Evolutionary conservation across 768 basidiomycete genomes (phyloP).

Genomic region (Naganishia onofrii): DNA sequence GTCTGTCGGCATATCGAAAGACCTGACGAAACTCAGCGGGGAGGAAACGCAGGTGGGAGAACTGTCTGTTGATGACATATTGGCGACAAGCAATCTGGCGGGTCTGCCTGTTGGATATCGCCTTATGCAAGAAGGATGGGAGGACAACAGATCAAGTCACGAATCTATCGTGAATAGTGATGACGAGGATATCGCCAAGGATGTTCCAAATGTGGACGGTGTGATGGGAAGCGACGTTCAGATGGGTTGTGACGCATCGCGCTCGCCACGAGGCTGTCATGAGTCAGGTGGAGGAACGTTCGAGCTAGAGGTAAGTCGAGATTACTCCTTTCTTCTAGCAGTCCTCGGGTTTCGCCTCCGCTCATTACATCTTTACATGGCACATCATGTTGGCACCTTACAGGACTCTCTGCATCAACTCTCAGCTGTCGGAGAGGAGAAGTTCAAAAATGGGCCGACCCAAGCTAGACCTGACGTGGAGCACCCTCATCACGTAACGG

Average conservation of each 20-base stretch:
- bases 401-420: neutral
- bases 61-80: neutral
- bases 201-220: neutral
- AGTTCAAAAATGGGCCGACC: neutral
- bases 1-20: neutral
- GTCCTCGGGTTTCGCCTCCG: neutral
- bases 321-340: neutral
- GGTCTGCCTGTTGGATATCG: slow-evolving; percentile 6
- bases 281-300: neutral
- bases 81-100: slow-evolving; percentile 2
- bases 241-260: neutral
- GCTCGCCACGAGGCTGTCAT: neutral
- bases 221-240: neutral
- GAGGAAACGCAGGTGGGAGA: neutral
- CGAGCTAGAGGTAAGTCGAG: neutral
- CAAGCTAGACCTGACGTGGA: neutral
- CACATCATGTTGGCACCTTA: neutral
- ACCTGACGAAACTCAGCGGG: neutral
- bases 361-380: too few species aligned
- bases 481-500: neutral
- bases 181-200: neutral
- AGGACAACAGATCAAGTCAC: neutral
- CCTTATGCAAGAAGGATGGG: neutral
- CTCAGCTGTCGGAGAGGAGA: neutral
- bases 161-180: neutral